phyloP scores from a whole-genome alignment of 768 basidiomycete species.

The Lactifluus hygrophoroides region DNA sequence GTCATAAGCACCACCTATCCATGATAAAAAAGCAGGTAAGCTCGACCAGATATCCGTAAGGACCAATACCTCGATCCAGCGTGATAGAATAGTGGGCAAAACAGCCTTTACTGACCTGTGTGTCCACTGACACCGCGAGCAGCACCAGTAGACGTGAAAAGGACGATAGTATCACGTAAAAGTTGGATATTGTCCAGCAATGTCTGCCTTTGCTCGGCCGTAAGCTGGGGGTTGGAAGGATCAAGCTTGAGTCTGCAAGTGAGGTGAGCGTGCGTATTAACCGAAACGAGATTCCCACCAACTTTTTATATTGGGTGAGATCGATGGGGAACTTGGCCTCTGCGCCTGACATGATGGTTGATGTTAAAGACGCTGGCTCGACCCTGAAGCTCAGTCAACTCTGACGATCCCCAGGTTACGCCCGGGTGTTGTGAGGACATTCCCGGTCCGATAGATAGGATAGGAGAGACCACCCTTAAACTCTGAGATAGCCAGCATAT shows the following conservation, averaged over 20 bases:
- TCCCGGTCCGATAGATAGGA: neutral
- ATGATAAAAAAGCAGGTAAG: neutral
- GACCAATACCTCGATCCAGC: neutral
- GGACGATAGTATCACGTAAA: slow-evolving; percentile 74
- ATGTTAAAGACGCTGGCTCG: neutral
- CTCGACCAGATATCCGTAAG: neutral
- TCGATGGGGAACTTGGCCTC: slow-evolving; percentile 18
- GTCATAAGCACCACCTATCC: slow-evolving; percentile 37
- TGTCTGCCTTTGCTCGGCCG: slow-evolving; percentile 48
- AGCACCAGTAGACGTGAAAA: slow-evolving; percentile 80
- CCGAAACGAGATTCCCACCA: neutral
- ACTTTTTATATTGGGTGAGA: slow-evolving; percentile 18
- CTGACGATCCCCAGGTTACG: too few species aligned
- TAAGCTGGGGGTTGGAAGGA: slow-evolving; percentile 53
- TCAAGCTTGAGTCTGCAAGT: slow-evolving; percentile 57
- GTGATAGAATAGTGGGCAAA: neutral
- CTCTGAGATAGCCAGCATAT: too few species aligned
- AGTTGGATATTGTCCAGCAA: slow-evolving; percentile 69
- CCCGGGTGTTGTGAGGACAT: neutral
- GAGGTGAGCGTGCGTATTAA: neutral
- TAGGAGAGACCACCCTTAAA: too few species aligned
- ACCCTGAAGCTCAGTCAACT: too few species aligned
- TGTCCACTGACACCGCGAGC: slow-evolving; percentile 85
- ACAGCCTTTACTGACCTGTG: slow-evolving; percentile 41
- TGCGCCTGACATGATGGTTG: slow-evolving; percentile 16